These are phyloP conservation scores for Nymphaea thermarum DNA, from an alignment of 164 flowering plant genomes.

Conservation along the genomic window DNA sequence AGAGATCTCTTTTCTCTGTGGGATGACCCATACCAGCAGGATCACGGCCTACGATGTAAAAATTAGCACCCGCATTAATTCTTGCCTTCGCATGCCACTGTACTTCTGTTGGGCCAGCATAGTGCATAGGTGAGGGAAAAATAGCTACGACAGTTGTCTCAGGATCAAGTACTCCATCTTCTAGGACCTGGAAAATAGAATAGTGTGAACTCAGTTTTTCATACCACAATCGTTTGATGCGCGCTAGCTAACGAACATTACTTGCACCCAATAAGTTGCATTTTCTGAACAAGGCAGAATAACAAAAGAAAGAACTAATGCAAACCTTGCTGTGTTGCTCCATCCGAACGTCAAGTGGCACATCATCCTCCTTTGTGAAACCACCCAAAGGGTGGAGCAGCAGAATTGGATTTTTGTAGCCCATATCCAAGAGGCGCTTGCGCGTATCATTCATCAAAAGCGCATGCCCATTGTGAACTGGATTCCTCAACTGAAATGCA, in stretches of 20 bases:
- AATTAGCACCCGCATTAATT: constrained; percentile 95
- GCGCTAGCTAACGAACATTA: background rate
- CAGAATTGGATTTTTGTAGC: constrained; percentile 79
- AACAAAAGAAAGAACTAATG: background rate
- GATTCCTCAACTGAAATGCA: constrained; percentile 94
- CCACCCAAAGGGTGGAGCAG: constrained; percentile 97
- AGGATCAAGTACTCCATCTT: constrained; percentile 93
- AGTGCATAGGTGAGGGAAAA: constrained; percentile 98
- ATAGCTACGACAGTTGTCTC: constrained; percentile 86
- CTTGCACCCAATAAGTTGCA: background rate
- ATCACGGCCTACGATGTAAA: constrained; percentile 95
- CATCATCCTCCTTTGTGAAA: constrained; percentile 86
- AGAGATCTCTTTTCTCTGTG: constrained; percentile 80
- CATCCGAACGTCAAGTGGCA: constrained; percentile 94
- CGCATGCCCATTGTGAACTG: constrained; percentile 96
- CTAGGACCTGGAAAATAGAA: constrained; percentile 47
- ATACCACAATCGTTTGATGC: too few relatives aligned
- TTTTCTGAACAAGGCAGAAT: background rate
- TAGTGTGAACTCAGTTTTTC: background rate
- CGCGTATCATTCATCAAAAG: constrained; percentile 93
- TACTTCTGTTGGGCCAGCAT: constrained; percentile 98
- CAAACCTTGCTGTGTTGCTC: constrained; percentile 94
- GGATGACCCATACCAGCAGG: constrained; percentile 99
- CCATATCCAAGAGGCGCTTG: constrained; percentile 69
- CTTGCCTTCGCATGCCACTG: constrained; percentile 99